These are phyloP conservation scores for Porphyrellus cyaneotinctus DNA, from an alignment of 768 basidiomycete species.

Conservation along the genomic window DNA sequence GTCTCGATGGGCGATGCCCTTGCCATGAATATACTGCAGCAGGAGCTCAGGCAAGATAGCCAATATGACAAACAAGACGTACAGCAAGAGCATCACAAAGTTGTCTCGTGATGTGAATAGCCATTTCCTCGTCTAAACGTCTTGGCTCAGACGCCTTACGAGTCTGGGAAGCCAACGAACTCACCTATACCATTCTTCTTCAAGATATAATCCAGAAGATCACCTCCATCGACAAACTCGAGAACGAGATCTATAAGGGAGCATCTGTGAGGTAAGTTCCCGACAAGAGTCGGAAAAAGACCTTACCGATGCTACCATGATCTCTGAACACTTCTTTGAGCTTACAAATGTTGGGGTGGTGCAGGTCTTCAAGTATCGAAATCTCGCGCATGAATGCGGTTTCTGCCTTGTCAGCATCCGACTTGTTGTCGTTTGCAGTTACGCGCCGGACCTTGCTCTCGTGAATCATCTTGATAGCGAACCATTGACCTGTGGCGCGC, in stretches of 20 bases:
- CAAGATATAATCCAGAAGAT: conserved; percentile 79
- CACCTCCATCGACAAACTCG: conserved; percentile 84
- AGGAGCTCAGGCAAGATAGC: conserved; percentile 1
- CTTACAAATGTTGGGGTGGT: conserved; percentile 80
- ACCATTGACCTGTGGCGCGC: conserved; percentile 64
- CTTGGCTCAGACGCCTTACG: neutral
- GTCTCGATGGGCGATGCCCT: conserved; percentile 88
- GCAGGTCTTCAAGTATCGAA: conserved; percentile 67
- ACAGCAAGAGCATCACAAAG: conserved; percentile 78
- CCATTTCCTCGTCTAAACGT: conserved; percentile 47
- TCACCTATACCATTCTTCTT: conserved; percentile 56
- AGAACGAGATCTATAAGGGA: conserved; percentile 68
- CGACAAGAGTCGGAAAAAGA: neutral
- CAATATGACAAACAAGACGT: conserved; percentile 21
- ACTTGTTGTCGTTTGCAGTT: conserved; percentile 28
- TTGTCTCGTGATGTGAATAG: conserved; percentile 72
- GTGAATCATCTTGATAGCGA: conserved; percentile 87
- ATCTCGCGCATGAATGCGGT: conserved; percentile 65
- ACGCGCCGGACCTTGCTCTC: conserved; percentile 42
- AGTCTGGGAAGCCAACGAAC: conserved; percentile 19
- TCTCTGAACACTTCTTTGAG: conserved; percentile 75
- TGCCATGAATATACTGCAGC: conserved; percentile 58
- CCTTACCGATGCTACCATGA: conserved; percentile 55
- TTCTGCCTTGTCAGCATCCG: conserved; percentile 30
- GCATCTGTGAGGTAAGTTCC: conserved; percentile 22